Conservation (phyloP, 2,329 filamentous ascomycete species). For the Didymella sp. region DNA sequence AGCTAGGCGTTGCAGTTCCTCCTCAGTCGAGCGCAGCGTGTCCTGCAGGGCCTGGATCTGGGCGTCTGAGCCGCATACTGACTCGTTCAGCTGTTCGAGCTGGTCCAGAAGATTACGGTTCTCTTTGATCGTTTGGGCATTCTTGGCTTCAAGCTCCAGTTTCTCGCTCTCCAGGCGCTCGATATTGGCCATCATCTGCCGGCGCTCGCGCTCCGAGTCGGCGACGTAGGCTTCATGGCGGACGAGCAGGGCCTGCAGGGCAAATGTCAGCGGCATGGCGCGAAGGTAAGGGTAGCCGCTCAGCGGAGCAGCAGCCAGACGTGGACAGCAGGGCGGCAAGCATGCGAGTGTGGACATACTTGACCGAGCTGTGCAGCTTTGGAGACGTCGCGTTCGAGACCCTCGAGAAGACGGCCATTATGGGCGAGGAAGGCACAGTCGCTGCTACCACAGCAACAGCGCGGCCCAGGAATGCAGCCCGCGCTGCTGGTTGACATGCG, state of each 20-base stretch:
- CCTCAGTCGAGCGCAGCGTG: conserved; percentile 77
- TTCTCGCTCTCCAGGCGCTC: conserved; percentile 78
- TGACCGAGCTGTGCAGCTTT: conserved; percentile 88
- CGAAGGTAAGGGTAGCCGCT: conserved; percentile 24
- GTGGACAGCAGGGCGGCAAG: conserved; percentile 19
- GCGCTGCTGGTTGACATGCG: conserved; percentile 30
- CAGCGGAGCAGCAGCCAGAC: conserved; percentile 19
- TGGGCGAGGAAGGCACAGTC: conserved; percentile 83
- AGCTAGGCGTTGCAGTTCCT: conserved; percentile 77
- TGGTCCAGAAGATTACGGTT: conserved; percentile 83
- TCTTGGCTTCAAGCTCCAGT: conserved; percentile 71
- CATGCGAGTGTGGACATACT: conserved; percentile 66
- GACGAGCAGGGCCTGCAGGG: conserved; percentile 83
- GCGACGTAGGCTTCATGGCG: conserved; percentile 95
- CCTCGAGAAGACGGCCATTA: conserved; percentile 78
- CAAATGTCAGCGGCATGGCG: conserved; percentile 69
- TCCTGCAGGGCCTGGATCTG: conserved; percentile 79
- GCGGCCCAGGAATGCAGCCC: conserved; percentile 42
- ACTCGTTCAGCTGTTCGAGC: conserved; percentile 81
- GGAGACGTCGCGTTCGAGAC: conserved; percentile 85
- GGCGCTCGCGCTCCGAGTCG: conserved; percentile 85
- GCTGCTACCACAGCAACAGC: conserved; percentile 84
- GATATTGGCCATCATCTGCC: conserved; percentile 74
- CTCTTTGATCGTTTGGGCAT: conserved; percentile 79
- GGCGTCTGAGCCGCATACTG: conserved; percentile 79